Conservation (phyloP, 2,329 filamentous ascomycete species). For the Cryoendolithus antarcticus region DNA sequence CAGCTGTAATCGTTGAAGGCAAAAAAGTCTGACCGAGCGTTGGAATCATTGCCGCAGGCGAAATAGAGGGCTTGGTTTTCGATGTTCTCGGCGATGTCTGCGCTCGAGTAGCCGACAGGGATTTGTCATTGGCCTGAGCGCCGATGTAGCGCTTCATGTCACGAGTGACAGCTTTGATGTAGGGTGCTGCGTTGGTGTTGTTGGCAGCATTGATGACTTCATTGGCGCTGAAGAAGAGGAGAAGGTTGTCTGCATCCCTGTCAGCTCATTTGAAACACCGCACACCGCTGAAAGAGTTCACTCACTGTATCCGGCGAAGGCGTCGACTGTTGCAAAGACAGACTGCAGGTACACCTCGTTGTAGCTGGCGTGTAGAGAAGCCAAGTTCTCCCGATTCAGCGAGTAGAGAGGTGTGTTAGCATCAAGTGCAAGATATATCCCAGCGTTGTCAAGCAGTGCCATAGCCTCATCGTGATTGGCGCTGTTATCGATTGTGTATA, state of each 20-base stretch:
- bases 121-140: slow-evolving; percentile 53
- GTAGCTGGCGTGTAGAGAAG: slow-evolving; percentile 50
- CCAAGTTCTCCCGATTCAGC: slow-evolving; percentile 61
- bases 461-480: slow-evolving; percentile 73
- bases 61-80: slow-evolving; percentile 79
- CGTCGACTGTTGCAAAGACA: slow-evolving; percentile 78
- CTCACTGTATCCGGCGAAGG: slow-evolving; percentile 57
- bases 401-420: slow-evolving; percentile 84
- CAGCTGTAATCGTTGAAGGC: slow-evolving; percentile 83
- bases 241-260: slow-evolving; percentile 50
- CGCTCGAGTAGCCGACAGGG: slow-evolving; percentile 70
- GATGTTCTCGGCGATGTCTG: slow-evolving; percentile 74
- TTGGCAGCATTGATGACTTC: slow-evolving; percentile 56
- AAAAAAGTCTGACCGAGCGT: slow-evolving; percentile 69
- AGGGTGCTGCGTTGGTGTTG: slow-evolving; percentile 55
- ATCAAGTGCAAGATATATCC: slow-evolving; percentile 84
- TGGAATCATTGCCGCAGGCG: slow-evolving; percentile 77
- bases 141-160: slow-evolving; percentile 72
- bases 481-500: slow-evolving; percentile 89
- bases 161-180: slow-evolving; percentile 58
- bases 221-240: slow-evolving; percentile 72
- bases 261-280: not conserved
- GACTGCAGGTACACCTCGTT: slow-evolving; percentile 75
- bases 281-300: not conserved
- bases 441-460: slow-evolving; percentile 62